Conservation (phyloP, 257 asterid genomes). For the Ligustrum vulgare region DNA sequence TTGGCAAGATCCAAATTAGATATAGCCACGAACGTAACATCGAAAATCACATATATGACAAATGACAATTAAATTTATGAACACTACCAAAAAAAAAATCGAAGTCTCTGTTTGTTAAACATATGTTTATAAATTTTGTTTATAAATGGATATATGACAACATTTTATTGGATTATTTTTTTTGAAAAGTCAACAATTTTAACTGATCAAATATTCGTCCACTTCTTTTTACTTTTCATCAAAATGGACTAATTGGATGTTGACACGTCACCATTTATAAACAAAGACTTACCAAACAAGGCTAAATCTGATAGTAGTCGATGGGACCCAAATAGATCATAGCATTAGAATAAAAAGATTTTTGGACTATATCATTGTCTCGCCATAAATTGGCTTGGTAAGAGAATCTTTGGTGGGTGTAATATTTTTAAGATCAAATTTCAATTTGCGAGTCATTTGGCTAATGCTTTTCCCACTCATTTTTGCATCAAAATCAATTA, state of each 20-base stretch:
- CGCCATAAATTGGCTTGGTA: slow-evolving; percentile 21
- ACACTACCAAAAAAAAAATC: background rate
- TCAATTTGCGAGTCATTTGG: slow-evolving; percentile 14
- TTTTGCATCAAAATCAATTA: slow-evolving; percentile 35
- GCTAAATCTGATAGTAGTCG: background rate
- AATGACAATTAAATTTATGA: background rate
- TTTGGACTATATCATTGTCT: slow-evolving; percentile 21
- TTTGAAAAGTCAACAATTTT: too few species aligned
- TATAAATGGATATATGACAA: too few species aligned
- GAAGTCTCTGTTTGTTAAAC: background rate
- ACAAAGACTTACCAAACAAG: too few species aligned
- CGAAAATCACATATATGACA: background rate
- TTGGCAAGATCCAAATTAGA: too few species aligned
- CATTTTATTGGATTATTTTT: too few species aligned
- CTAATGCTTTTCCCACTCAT: slow-evolving; percentile 61
- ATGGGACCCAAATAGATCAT: slow-evolving; percentile 12
- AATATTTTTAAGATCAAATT: slow-evolving; percentile 19
- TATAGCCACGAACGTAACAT: background rate
- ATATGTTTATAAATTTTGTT: too few species aligned
- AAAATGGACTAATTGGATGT: too few species aligned
- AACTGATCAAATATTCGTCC: too few species aligned
- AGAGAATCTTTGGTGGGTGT: slow-evolving; percentile 22
- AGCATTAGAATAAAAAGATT: background rate
- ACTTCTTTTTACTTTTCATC: too few species aligned
- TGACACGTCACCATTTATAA: too few species aligned